Base-by-base conservation (phyloP, 1,139 yeast species). In the Lodderomyces parapsilosis region DNA sequence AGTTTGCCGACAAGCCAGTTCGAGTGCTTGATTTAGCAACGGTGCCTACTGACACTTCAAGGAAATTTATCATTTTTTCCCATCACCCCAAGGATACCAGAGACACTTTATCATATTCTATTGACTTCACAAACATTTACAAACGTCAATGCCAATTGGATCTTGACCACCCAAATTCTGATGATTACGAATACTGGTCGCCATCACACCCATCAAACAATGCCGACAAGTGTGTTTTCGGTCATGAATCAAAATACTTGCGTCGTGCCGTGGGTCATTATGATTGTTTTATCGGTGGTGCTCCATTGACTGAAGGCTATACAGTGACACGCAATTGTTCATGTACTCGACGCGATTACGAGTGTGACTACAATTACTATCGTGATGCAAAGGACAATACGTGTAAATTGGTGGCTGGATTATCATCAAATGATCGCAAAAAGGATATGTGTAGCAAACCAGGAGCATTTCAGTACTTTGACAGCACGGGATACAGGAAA, bases 341-440 rank as follows among this genome's bases (percentile, higher is more conserved):
- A 1, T 93, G 99, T 67, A 77, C 94, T 0, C 78, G 96, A 62
- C 76, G 80, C 45, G 99, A 93, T 63, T 94, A 73, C 57, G 99
- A 93, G 64, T 93, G 99, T 75, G 99, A 93, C 59, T 88, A 81
- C 68, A 91, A 91, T 63, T 91, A 71, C 60, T 79, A 63, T 47
- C 78, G 85, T 49, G 83, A 81, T 30, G 13, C 33, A 2, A 57
- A 60, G 1, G 97, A 90, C 59, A 95, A 96, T 15, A 85, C 96
- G 0, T 94, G 99, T 66, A 83, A 84, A 58, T 74, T 91, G 39
- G 86, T 89, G 11, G 66, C 74, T 5, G 97, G 97, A 0, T 67
- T 80, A 35, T 58, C 75, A 6, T 88, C 96, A 8, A 73, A 78
- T 6, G 89, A 86, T 52, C 81, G 83, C 39, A 58, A 60, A 55